Evolutionary conservation across 345 rosid genomes (phyloP).

Genomic region (Syzygium grande): DNA sequence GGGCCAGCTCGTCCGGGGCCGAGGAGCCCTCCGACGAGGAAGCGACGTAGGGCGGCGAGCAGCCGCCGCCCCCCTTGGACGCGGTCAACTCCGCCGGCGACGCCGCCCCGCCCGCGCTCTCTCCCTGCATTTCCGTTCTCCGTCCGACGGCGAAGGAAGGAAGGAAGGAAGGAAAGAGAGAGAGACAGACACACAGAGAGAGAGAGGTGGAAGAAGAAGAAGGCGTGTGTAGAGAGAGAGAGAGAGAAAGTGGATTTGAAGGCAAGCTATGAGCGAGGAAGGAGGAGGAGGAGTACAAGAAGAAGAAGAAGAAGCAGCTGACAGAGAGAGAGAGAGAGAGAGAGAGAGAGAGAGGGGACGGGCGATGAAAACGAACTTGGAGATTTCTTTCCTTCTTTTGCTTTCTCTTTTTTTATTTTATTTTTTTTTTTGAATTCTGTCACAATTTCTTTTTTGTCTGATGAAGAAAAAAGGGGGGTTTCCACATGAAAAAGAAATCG

Average conservation of each 20-base stretch:
- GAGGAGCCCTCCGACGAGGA: constrained; percentile 80
- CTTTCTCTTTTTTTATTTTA: rapidly evolving
- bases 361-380: background rate
- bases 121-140: background rate
- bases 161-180: too few species aligned
- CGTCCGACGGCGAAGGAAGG: background rate
- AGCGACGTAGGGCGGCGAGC: constrained; percentile 8
- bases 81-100: constrained; percentile 27
- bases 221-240: background rate
- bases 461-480: background rate
- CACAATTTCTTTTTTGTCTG: background rate
- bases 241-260: background rate
- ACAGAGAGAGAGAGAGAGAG: background rate
- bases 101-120: constrained; percentile 1
- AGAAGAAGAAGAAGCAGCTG: background rate
- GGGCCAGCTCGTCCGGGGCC: constrained; percentile 50
- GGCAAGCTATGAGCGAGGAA: background rate
- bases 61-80: constrained; percentile 34
- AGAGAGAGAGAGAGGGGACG: background rate
- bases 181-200: background rate
- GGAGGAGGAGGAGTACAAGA: background rate
- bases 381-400: background rate
- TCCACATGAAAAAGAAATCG: rapidly evolving
- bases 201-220: background rate
- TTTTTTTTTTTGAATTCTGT: background rate